Conservation (phyloP, 2,329 filamentous ascomycete species). For the Pseudogymnoascus sp. region DNA sequence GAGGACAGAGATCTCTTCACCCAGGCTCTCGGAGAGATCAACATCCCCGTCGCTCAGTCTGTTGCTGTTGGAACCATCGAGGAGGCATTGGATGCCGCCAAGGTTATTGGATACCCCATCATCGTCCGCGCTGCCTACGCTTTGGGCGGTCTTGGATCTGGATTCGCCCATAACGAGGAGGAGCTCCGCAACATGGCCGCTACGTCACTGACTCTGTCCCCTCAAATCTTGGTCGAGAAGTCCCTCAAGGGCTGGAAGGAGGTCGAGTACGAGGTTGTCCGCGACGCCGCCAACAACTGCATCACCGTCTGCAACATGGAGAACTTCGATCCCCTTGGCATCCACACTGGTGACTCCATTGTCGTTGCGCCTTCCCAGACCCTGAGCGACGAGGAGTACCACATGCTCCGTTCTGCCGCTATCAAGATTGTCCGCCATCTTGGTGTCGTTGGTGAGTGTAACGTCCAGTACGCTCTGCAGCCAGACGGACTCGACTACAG, state of each 20-base stretch:
- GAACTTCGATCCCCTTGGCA: constrained; percentile 96
- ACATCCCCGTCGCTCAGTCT: constrained; percentile 95
- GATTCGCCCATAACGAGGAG: constrained; percentile 89
- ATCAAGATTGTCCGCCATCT: constrained; percentile 98
- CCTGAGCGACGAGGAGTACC: constrained; percentile 95
- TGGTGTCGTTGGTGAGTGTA: constrained; percentile 96
- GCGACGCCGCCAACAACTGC: constrained; percentile 96
- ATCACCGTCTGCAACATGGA: constrained; percentile 98
- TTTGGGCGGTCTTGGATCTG: constrained; percentile 89
- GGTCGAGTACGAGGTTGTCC: constrained; percentile 96
- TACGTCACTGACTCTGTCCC: constrained; percentile 83
- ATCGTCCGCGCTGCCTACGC: constrained; percentile 97
- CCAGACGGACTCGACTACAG: constrained; percentile 96
- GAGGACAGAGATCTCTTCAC: constrained; percentile 96
- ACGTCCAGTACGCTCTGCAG: constrained; percentile 95
- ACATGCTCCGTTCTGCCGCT: constrained; percentile 95
- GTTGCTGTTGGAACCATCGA: constrained; percentile 88
- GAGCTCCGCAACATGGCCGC: constrained; percentile 92
- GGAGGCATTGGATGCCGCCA: constrained; percentile 81
- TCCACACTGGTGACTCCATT: constrained; percentile 97
- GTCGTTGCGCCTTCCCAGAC: constrained; percentile 97
- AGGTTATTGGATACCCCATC: constrained; percentile 87
- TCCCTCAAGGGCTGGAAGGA: constrained; percentile 99
- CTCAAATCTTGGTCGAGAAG: constrained; percentile 97
- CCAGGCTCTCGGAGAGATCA: constrained; percentile 91